A percentile compares a stretch with the other conserved stretches of the same genome.
Conservation (phyloP, 2,329 filamentous ascomycete species). For the Byssothecium circinans region DNA sequence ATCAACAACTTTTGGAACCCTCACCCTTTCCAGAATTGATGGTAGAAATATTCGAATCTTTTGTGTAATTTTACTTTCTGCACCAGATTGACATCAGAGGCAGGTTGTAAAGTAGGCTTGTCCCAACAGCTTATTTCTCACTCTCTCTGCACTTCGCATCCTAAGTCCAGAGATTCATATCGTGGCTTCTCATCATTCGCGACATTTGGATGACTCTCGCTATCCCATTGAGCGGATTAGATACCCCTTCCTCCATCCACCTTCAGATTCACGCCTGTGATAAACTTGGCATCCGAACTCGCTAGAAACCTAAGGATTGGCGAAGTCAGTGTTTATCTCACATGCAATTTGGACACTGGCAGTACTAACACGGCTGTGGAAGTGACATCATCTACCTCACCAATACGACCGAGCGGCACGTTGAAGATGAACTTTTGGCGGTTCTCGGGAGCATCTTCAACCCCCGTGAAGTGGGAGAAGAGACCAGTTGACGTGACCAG, state of each 20-base stretch:
- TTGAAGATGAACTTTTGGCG: conserved; percentile 56
- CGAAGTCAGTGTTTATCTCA: no score
- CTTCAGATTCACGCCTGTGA: conserved; percentile 56
- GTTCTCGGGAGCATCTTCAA: conserved; percentile 62
- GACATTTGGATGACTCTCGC: neutral
- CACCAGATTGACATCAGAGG: no score
- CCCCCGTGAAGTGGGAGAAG: conserved; percentile 60
- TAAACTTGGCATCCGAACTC: conserved; percentile 61
- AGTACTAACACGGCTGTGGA: conserved; percentile 56
- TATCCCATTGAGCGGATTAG: conserved; percentile 10
- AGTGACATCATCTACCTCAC: conserved; percentile 62
- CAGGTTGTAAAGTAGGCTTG: no score
- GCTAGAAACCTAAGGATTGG: no score
- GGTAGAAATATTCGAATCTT: no score
- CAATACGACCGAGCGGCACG: conserved; percentile 62
- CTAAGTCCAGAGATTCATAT: no score
- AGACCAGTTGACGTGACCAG: conserved; percentile 68
- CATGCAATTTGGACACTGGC: no score
- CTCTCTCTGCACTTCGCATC: no score
- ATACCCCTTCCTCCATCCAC: conserved; percentile 46
- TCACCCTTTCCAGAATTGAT: no score
- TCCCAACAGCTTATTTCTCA: no score
- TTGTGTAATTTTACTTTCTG: no score
- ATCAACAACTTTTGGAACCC: no score
- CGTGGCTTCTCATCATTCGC: neutral